Conservation (phyloP, 345 rosid genomes). For the Litchi chinensis region DNA sequence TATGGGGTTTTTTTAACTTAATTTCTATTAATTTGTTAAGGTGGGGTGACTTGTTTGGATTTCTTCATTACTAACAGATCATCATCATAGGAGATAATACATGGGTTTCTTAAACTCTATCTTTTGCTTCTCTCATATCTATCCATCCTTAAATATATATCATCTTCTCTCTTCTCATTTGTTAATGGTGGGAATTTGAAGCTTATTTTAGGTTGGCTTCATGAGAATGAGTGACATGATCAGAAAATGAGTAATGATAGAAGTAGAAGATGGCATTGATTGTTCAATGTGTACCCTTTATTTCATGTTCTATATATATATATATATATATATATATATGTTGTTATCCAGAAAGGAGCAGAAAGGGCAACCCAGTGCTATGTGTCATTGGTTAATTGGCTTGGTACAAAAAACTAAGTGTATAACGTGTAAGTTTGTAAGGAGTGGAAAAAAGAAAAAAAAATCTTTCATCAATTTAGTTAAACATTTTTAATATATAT, state of each 20-base stretch:
- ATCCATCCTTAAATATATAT: background rate
- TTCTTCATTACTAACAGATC: slow-evolving; percentile 49
- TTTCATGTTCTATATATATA: slow-evolving; percentile 17
- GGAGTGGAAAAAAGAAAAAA: slow-evolving; percentile 26
- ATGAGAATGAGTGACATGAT: slow-evolving; percentile 16
- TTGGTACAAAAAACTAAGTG: slow-evolving; percentile 29
- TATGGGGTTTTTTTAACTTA: slow-evolving; percentile 20
- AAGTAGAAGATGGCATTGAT: slow-evolving; percentile 21
- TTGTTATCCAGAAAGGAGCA: slow-evolving; percentile 11
- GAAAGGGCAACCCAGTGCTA: slow-evolving; percentile 19
- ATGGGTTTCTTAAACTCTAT: slow-evolving; percentile 25
- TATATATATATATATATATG: no score
- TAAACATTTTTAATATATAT: background rate
- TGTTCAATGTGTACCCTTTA: background rate
- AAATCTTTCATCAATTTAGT: slow-evolving; percentile 6
- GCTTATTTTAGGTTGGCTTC: slow-evolving; percentile 58
- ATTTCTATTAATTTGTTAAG: slow-evolving; percentile 32
- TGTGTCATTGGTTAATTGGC: slow-evolving; percentile 26
- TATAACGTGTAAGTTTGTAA: slow-evolving; percentile 35
- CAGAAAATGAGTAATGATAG: slow-evolving; percentile 8
- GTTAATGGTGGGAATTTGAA: slow-evolving; percentile 37
- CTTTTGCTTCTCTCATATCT: slow-evolving; percentile 10
- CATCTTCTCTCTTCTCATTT: slow-evolving; percentile 20
- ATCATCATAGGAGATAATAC: slow-evolving; percentile 24
- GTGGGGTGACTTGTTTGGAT: slow-evolving; percentile 46